Percentiles rank a stretch among this genome's conserved stretches.
These are phyloP conservation scores for Corchorus olitorius DNA, from an alignment of 345 rosid genomes.

Conservation along the genomic window DNA sequence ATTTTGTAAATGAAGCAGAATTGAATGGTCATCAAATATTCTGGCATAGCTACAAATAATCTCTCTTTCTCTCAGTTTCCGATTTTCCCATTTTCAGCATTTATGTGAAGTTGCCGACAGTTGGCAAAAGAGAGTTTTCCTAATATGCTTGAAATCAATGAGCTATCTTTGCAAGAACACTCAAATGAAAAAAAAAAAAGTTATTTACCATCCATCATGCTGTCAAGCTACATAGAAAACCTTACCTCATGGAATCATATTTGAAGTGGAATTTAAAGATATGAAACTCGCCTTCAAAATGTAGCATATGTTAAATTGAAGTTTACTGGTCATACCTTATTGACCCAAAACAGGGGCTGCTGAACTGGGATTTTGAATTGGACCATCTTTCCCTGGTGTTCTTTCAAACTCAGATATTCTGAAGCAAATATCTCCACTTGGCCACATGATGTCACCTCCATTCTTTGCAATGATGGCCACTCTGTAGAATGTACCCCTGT, in stretches of 20 bases:
- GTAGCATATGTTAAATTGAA: background rate
- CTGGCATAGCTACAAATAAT: background rate
- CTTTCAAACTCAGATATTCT: background rate
- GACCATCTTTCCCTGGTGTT: background rate
- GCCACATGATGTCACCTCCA: background rate
- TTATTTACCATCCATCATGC: no score
- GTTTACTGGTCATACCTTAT: constrained; percentile 7
- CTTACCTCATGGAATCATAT: no score
- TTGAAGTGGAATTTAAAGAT: no score
- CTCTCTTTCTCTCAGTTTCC: no score
- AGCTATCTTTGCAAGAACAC: background rate
- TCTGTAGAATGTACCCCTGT: constrained; percentile 13
- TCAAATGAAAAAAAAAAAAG: no score
- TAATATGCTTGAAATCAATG: background rate
- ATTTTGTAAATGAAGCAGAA: background rate
- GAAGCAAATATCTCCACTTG: constrained; percentile 8
- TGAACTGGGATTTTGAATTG: background rate
- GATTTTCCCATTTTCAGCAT: background rate
- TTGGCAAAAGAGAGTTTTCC: background rate
- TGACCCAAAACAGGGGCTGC: constrained; percentile 13
- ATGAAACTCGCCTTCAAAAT: no score
- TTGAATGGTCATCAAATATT: no score
- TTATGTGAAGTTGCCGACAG: background rate
- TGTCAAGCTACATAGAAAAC: no score
- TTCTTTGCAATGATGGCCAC: constrained; percentile 9